Evolutionary conservation across 1,139 yeast species (phyloP).

Genomic region (Yamadazyma buinensis): DNA sequence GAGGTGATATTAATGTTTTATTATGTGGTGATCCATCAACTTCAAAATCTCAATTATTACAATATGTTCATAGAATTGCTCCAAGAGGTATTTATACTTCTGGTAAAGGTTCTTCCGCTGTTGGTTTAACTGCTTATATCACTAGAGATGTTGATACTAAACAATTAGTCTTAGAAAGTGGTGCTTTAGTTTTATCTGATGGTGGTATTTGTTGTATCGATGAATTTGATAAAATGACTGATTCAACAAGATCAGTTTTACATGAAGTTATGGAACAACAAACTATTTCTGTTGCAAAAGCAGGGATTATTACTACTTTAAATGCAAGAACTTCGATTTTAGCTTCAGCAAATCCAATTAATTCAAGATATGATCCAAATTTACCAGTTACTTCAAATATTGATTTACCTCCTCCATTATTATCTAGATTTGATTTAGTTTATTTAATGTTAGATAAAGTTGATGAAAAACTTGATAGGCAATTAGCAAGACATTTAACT

Average conservation of each 20-base stretch:
- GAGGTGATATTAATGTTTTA: conserved; percentile 91
- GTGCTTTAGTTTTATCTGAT: conserved; percentile 94
- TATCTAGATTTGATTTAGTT: conserved; percentile 92
- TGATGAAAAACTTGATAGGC: conserved; percentile 79
- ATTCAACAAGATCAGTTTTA: conserved; percentile 86
- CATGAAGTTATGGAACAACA: conserved; percentile 99
- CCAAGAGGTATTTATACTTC: conserved; percentile 98
- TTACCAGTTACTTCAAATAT: conserved; percentile 92
- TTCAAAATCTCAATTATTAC: conserved; percentile 88
- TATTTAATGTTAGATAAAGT: conserved; percentile 90
- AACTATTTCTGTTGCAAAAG: conserved; percentile 95
- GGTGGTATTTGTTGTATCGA: conserved; percentile 99
- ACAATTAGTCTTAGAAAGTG: conserved; percentile 90
- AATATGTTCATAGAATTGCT: conserved; percentile 94
- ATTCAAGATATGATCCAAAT: conserved; percentile 89
- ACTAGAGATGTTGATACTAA: conserved; percentile 92
- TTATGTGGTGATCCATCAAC: conserved; percentile 99
- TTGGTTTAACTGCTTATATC: conserved; percentile 95
- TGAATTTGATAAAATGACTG: conserved; percentile 97
- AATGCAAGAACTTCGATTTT: conserved; percentile 94
- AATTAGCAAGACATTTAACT: conserved; percentile 86
- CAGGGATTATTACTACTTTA: conserved; percentile 94
- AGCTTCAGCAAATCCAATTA: conserved; percentile 98
- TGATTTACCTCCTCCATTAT: conserved; percentile 92
- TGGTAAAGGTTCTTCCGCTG: conserved; percentile 98